Evolutionary conservation across 768 basidiomycete species (phyloP).

Genomic region (Chalciporus sphaerocephalus): DNA sequence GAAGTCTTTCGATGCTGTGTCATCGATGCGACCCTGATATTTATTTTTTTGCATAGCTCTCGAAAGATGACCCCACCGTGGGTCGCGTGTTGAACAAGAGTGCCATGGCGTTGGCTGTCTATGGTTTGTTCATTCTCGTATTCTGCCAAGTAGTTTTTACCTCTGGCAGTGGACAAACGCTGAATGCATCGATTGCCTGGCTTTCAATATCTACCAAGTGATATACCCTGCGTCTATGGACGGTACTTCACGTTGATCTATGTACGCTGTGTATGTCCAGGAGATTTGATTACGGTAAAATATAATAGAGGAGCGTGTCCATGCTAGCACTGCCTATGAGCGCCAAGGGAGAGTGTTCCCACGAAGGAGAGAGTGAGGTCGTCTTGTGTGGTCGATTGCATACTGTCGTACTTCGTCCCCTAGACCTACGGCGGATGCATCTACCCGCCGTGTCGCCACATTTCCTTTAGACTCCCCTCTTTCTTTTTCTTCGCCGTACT

Average conservation of each 20-base stretch:
- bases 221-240: conserved; percentile 30
- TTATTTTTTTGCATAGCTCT: conserved; percentile 44
- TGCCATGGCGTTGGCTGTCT: conserved; percentile 62
- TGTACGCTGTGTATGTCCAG: not conserved
- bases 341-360: conserved; percentile 18
- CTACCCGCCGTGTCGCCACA: conserved; percentile 8
- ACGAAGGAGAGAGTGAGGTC: conserved; percentile 14
- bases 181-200: conserved; percentile 46
- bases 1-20: conserved; percentile 13
- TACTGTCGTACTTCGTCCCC: conserved; percentile 24
- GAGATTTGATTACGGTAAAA: conserved; percentile 3
- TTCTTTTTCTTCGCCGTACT: conserved; percentile 1
- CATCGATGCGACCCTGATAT: conserved; percentile 3
- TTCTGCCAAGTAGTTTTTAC: conserved; percentile 68
- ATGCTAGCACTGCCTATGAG: conserved; percentile 10
- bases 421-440: conserved; percentile 32
- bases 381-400: conserved; percentile 2
- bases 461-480: conserved; percentile 15
- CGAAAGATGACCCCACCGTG: conserved; percentile 57
- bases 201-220: conserved; percentile 74
- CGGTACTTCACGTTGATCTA: conserved; percentile 4
- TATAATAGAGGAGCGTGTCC: not conserved
- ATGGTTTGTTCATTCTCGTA: conserved; percentile 75
- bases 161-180: not conserved
- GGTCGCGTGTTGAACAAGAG: conserved; percentile 54